Base-by-base conservation (phyloP, 129 eudicot genomes). In the Escallonia herrerae region DNA sequence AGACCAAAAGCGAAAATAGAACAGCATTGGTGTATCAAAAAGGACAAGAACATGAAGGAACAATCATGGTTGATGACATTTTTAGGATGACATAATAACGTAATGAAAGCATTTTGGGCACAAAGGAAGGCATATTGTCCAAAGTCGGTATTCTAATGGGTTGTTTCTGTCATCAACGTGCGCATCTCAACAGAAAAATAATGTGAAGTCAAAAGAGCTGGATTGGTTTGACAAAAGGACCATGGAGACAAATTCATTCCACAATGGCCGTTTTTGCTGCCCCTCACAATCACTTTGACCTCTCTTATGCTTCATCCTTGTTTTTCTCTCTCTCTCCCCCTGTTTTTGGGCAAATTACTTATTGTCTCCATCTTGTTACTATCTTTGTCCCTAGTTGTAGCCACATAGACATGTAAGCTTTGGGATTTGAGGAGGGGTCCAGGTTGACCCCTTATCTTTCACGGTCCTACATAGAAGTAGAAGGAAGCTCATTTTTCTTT, bases 161-260 rank as follows among this genome's bases (percentile, higher is more conserved):
- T 11, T 44, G 13, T 51, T 40, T 44, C 64, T 10, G 43, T 70
- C 42, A 50, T 49, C 39, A 45, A 51, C 55, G 56, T 8, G 68
- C 68, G 46, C 68, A 6, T 44, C 54, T 33, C 58, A 40, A 64
- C 69, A 13, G 60, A 14, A 51, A n/a, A 9, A 40, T n/a, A n/a
- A 40, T 39, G 33, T 10, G 38, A 60, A 61, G 53, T 58, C 46
- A 67, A 74, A 72, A 72, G 82, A 61, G 72, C 49, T 65, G 22
- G 13, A 33, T 65, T 15, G 13, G 58, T 50, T 56, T 39, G 65
- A 49, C 58, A 68, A 62, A 60, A 40, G 8, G 55, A 66, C 77
- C 72, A 71, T 71, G 58, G 45, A 15, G 54, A 47, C 14, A 55
- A 45, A 47, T 47, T 15, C 14, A 37, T 61, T 64, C 66, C 62